Evolutionary conservation across 495 filamentous ascomycete species (phyloP).

Genomic region (Aspergillus avenaceus): DNA sequence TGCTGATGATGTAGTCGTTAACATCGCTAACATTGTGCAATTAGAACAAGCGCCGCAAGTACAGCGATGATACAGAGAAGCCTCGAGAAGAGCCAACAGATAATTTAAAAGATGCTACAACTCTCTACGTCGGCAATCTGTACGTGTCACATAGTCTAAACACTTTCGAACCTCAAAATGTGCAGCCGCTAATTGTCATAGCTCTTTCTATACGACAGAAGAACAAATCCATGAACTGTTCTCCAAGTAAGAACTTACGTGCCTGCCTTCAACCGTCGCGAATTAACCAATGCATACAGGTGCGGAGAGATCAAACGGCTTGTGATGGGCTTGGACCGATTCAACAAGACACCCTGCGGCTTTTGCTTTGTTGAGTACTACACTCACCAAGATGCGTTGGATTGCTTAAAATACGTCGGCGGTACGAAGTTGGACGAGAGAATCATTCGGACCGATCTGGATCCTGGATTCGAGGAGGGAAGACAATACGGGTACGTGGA

Average conservation of each 20-base stretch:
- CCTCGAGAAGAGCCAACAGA: constrained; percentile 56
- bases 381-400: constrained; percentile 90
- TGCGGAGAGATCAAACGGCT: constrained; percentile 96
- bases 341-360: constrained; percentile 95
- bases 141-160: constrained; percentile 39
- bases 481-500: constrained; percentile 78
- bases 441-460: constrained; percentile 93
- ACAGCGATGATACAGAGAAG: constrained; percentile 55
- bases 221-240: constrained; percentile 99
- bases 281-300: constrained; percentile 29
- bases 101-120: constrained; percentile 80
- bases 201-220: constrained; percentile 99
- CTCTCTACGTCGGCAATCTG: constrained; percentile 97
- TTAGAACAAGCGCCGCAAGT: constrained; percentile 66
- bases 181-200: constrained; percentile 38
- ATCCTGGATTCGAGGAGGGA: constrained; percentile 93
- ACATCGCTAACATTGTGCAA: constrained; percentile 6
- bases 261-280: background rate
- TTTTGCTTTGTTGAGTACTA: constrained; percentile 99
- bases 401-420: constrained; percentile 97
- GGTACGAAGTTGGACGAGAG: constrained; percentile 98
- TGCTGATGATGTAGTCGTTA: background rate
- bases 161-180: background rate
- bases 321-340: constrained; percentile 97
- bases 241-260: constrained; percentile 56